Base-by-base conservation (phyloP, 2,329 filamentous ascomycete species). In the Rachicladosporium sp. region DNA sequence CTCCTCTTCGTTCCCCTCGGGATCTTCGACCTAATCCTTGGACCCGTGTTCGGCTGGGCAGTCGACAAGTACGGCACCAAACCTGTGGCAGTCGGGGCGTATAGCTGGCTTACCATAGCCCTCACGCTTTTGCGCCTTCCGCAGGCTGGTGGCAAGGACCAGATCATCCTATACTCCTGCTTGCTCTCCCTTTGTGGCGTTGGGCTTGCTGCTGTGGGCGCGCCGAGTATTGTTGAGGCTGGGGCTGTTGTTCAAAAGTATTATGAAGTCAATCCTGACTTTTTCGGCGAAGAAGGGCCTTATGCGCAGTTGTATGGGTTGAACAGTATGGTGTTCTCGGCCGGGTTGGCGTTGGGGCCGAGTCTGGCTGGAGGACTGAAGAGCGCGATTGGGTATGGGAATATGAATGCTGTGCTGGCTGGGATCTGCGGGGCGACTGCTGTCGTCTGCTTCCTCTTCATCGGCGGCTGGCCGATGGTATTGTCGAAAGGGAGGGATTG, bases 291-390 rank as follows among this genome's bases (percentile, higher is more conserved):
- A 1, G 62, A 70, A 4, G 71, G 72, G 0, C 76, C 76, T 0
- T 79, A 79, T 50, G 76, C 76, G 2, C 78, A 81, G 55, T 62
- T 80, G 0, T 82, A 80, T 52, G 76, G 73, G 2, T 60, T 81
- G 43, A 78, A 74, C 48, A 74, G 69, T n/a, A 69, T 80, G 64
- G 66, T 75, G 1, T 80, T 77, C 54, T 72, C 70, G 43, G 58
- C 64, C 0, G 78, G 78, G 0, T 57, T 80, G 37, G 71, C 75
- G 0, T 38, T 78, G 4, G 78, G 78, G 0, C 78, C 78, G 0
- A 52, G 78, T 10, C 54, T 75, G 36, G 70, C 68, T 6, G 76
- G 76, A 0, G 52, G 50, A 7, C 48, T 77, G 46, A 70, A 66
- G 46, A 64, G 72, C 31, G 52, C 43, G 1, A 61, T 76, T 42